A percentile compares a stretch with the other conserved stretches of the same genome.
Evolutionary conservation across 202 grass and related monocot species (phyloP).

Genomic region (Miscanthus sacchariflorus): DNA sequence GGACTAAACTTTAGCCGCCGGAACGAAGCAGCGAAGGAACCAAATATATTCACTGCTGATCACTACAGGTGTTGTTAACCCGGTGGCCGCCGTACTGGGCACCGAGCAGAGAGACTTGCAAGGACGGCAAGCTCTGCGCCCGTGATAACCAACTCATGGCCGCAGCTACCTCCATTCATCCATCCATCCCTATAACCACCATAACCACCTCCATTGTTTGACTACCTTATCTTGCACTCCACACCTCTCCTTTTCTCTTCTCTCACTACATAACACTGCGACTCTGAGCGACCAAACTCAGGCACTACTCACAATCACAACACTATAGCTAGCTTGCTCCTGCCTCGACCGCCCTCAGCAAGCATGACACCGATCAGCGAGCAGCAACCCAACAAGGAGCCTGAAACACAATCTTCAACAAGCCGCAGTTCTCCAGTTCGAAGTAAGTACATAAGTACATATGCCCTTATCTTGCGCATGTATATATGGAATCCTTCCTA

Average conservation of each 20-base stretch:
- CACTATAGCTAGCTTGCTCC: background rate
- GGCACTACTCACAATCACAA: conserved; percentile 22
- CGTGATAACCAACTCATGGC: conserved; percentile 50
- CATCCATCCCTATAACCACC: conserved; percentile 65
- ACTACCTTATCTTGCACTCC: conserved; percentile 83
- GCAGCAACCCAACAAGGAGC: conserved; percentile 9
- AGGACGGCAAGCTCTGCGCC: conserved; percentile 44
- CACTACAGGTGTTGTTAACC: background rate
- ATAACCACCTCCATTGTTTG: conserved; percentile 79
- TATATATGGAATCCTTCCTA: background rate
- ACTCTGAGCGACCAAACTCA: conserved; percentile 36
- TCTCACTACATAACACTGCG: conserved; percentile 19
- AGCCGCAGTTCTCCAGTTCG: conserved; percentile 3
- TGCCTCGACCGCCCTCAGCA: background rate
- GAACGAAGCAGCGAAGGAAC: background rate
- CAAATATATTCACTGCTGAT: background rate
- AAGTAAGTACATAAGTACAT: conserved; percentile 31
- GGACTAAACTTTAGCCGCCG: too few species aligned
- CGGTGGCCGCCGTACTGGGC: background rate
- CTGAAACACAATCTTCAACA: conserved; percentile 16
- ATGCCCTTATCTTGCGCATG: background rate
- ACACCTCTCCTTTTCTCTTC: conserved; percentile 46
- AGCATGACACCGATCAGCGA: conserved; percentile 50
- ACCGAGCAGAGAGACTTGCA: conserved; percentile 41
- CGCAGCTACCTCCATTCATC: conserved; percentile 46